A percentile compares a stretch with the other conserved stretches of the same genome.
phyloP scores from a whole-genome alignment of 2,329 filamentous ascomycete species.

The Didymella pomorum region DNA sequence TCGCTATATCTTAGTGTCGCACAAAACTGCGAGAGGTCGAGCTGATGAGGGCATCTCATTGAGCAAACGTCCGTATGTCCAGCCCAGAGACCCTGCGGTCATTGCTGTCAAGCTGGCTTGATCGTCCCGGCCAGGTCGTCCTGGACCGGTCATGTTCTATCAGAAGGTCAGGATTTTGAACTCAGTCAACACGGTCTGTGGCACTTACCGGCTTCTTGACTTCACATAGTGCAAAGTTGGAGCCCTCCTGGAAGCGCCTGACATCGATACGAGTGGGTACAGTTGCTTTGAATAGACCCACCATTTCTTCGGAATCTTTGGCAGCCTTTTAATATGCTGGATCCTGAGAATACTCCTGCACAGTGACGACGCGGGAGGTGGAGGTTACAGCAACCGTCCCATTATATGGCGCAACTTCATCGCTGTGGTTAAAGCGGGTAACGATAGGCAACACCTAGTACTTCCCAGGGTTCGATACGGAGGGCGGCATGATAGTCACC shows the following conservation, averaged over 20 bases:
- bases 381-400: conserved; percentile 57
- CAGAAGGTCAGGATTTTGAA: background rate
- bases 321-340: background rate
- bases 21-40: background rate
- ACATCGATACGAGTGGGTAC: conserved; percentile 60
- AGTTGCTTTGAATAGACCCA: conserved; percentile 51
- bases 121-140: conserved; percentile 57
- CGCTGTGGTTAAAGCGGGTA: conserved; percentile 57
- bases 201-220: conserved; percentile 60
- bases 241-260: conserved; percentile 45
- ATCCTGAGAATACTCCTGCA: conserved; percentile 28
- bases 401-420: conserved; percentile 61
- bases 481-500: conserved; percentile 62
- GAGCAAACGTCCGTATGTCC: conserved; percentile 49
- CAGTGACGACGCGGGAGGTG: conserved; percentile 59
- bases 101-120: conserved; percentile 58
- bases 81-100: conserved; percentile 54
- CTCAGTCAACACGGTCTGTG: background rate
- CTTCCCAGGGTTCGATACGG: conserved; percentile 21
- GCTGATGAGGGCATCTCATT: background rate
- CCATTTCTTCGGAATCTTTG: conserved; percentile 41
- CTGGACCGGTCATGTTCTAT: conserved; percentile 59
- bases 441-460: conserved; percentile 59
- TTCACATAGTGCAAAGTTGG: conserved; percentile 59
- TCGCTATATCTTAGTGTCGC: background rate